Conservation (phyloP, 1,139 yeast species). For the Geotrichum cucujoidarum region DNA sequence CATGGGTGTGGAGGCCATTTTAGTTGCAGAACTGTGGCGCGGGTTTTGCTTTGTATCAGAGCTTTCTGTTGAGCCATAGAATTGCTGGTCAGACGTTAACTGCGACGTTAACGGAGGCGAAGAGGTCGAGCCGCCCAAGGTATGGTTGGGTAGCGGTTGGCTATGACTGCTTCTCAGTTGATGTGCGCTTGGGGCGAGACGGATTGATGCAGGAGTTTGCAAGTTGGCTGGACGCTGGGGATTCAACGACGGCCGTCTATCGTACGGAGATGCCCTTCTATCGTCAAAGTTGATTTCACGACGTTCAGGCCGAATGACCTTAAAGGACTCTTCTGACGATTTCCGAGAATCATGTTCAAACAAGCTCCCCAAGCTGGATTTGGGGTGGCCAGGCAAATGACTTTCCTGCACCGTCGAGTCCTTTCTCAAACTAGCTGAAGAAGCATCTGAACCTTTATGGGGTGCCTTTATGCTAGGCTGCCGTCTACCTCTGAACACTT, state of each 20-base stretch:
- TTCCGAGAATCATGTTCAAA: slow-evolving; percentile 11
- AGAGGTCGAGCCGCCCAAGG: neutral
- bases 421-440: neutral
- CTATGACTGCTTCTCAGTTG: neutral
- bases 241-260: slow-evolving; percentile 25
- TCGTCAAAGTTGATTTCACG: slow-evolving; percentile 79
- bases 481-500: slow-evolving; percentile 11
- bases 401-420: slow-evolving; percentile 6
- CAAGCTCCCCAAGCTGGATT: slow-evolving; percentile 15
- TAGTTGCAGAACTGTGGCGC: no score
- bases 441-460: neutral
- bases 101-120: neutral
- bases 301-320: slow-evolving; percentile 60
- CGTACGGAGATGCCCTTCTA: slow-evolving; percentile 70
- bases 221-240: slow-evolving; percentile 15
- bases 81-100: no score
- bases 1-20: no score
- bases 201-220: slow-evolving; percentile 12
- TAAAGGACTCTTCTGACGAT: slow-evolving; percentile 45
- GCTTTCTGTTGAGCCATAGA: no score
- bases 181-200: slow-evolving; percentile 4
- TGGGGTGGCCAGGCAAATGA: neutral
- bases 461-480: slow-evolving; percentile 2
- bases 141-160: neutral
- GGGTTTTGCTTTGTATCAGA: no score